Conservation (phyloP, 2,329 filamentous ascomycete species). For the Claviceps sp. region DNA sequence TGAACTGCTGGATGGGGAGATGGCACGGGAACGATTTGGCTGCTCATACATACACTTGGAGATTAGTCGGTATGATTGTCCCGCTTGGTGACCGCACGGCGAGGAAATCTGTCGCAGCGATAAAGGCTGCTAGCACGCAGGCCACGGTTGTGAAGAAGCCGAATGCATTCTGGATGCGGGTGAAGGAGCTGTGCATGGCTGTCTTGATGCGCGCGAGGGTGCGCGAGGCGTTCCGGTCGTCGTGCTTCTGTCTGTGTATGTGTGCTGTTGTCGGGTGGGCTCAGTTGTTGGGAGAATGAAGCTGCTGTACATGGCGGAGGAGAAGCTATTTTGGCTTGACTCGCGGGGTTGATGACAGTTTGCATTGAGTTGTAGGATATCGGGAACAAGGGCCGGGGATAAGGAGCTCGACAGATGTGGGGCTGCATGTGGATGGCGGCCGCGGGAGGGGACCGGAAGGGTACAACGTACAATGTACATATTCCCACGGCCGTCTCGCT, state of each 20-base stretch:
- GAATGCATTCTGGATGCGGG: conserved; percentile 82
- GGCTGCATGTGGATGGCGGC: neutral
- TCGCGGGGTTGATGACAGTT: neutral
- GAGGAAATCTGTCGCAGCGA: conserved; percentile 68
- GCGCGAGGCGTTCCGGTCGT: neutral
- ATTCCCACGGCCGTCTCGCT: no score
- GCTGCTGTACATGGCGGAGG: no score
- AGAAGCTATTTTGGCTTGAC: no score
- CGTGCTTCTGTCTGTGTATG: no score
- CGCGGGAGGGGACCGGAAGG: no score
- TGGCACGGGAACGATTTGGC: neutral
- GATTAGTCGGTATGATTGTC: conserved; percentile 53
- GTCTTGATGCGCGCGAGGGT: neutral
- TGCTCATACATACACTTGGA: conserved; percentile 59
- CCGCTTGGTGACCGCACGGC: conserved; percentile 51
- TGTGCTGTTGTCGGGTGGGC: no score
- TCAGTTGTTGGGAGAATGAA: no score
- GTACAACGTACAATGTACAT: no score
- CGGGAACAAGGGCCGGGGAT: no score
- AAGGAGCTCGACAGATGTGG: neutral
- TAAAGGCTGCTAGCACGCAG: conserved; percentile 64
- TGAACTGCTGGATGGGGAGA: no score
- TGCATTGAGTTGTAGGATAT: neutral
- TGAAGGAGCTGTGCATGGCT: conserved; percentile 76
- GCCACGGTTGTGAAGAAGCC: conserved; percentile 96